A percentile compares a stretch with the other conserved stretches of the same genome.
Evolutionary conservation across 2,329 filamentous ascomycete genomes (phyloP).

Genomic region (Delphinella strobiligena): DNA sequence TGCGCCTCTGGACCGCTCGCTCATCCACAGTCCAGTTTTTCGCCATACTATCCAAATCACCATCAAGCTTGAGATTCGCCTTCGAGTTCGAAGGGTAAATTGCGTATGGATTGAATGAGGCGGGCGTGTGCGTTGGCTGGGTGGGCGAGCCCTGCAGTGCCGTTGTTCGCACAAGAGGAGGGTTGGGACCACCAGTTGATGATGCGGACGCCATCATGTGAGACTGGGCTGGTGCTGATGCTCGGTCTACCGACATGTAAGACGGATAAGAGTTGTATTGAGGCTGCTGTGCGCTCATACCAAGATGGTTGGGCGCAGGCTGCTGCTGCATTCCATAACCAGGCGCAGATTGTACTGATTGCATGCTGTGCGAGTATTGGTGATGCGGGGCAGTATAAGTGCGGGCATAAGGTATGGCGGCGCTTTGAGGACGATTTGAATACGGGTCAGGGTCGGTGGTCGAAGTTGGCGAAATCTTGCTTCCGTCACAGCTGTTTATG

Average conservation of each 20-base stretch:
- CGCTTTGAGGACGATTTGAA: constrained; percentile 8
- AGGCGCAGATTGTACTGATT: constrained; percentile 9
- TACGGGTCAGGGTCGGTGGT: constrained; percentile 8
- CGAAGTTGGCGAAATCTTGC: constrained; percentile 10
- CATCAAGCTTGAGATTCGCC: constrained; percentile 71
- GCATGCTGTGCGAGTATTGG: constrained; percentile 14
- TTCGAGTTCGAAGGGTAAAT: constrained; percentile 62
- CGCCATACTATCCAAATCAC: constrained; percentile 75
- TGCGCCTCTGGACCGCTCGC: constrained; percentile 61
- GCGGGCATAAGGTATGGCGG: constrained; percentile 17
- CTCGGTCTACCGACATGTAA: constrained; percentile 31
- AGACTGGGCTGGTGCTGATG: constrained; percentile 20
- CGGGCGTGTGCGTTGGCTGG: constrained; percentile 30
- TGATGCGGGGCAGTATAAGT: constrained; percentile 26
- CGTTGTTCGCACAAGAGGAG: constrained; percentile 55
- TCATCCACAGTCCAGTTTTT: constrained; percentile 76
- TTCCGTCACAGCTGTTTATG: constrained; percentile 6
- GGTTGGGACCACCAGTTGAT: constrained; percentile 35
- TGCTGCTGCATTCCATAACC: constrained; percentile 5
- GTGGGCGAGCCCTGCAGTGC: constrained; percentile 47
- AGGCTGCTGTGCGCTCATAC: constrained; percentile 7
- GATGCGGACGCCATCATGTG: constrained; percentile 30
- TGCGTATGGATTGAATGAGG: constrained; percentile 63
- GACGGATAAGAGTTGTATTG: constrained; percentile 29
- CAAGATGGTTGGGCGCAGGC: constrained; percentile 2